phyloP scores from a whole-genome alignment of 139 green algal species.

The Micractinium sp. region DNA sequence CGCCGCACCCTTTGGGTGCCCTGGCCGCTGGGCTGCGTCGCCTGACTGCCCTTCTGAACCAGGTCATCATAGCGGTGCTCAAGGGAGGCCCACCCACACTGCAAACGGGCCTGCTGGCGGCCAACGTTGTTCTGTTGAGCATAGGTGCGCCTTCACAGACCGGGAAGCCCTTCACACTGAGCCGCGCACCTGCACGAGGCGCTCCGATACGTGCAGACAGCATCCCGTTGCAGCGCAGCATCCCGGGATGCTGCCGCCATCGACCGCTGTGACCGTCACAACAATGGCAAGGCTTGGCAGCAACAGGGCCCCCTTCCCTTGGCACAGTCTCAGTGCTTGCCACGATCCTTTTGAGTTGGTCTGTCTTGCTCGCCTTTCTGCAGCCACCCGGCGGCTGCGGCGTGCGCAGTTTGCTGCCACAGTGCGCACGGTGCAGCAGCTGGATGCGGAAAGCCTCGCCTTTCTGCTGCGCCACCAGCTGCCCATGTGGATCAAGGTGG shows the following conservation, averaged over 20 bases:
- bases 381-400: slow-evolving; percentile 6
- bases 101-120: slow-evolving; percentile 14
- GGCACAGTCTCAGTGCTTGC: no score
- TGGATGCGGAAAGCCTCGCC: slow-evolving; percentile 37
- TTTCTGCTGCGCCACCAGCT: slow-evolving; percentile 34
- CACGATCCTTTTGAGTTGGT: no score
- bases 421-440: slow-evolving; percentile 43
- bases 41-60: background rate
- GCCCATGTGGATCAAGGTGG: slow-evolving; percentile 46
- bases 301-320: no score
- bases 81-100: background rate
- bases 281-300: no score
- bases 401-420: slow-evolving; percentile 41
- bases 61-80: background rate
- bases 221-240: background rate
- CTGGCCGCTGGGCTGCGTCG: background rate
- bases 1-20: background rate
- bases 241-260: no score
- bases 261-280: no score
- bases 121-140: slow-evolving; percentile 37
- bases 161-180: background rate
- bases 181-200: background rate
- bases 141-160: background rate
- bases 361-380: background rate
- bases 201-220: background rate